These are phyloP conservation scores for Paracamarosporium sp. DNA, from an alignment of 2,329 filamentous ascomycete genomes.

Conservation along the genomic window DNA sequence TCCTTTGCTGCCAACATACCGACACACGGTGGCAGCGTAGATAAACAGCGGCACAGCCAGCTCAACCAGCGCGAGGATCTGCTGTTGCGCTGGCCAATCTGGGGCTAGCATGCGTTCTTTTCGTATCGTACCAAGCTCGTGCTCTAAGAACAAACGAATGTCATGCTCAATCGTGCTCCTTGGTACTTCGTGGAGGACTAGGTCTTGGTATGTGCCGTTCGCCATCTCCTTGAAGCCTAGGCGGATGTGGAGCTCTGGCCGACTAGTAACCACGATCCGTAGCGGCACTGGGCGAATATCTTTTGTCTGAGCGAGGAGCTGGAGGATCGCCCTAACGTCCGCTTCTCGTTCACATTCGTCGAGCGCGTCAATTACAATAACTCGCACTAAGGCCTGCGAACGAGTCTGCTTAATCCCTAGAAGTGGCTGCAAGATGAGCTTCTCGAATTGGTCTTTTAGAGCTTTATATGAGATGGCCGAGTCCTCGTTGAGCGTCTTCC, in stretches of 20 bases:
- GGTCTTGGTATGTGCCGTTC: constrained; percentile 22
- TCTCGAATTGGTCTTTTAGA: constrained; percentile 19
- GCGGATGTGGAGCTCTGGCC: constrained; percentile 26
- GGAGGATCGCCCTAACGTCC: constrained; percentile 19
- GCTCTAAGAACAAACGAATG: constrained; percentile 24
- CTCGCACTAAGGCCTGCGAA: not conserved
- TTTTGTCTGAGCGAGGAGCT: constrained; percentile 15
- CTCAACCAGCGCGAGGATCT: constrained; percentile 31
- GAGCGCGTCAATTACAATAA: constrained; percentile 34
- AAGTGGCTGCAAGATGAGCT: constrained; percentile 16
- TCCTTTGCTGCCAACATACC: constrained; percentile 25
- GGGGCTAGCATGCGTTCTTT: constrained; percentile 18
- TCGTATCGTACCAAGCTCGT: constrained; percentile 25
- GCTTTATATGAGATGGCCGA: constrained; percentile 9
- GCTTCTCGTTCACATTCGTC: constrained; percentile 36
- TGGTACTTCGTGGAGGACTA: constrained; percentile 27
- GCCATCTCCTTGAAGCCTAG: constrained; percentile 27
- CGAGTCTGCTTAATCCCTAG: not conserved
- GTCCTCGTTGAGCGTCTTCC: constrained; percentile 18
- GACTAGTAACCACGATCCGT: constrained; percentile 23
- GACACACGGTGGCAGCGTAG: constrained; percentile 35
- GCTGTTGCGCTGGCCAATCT: constrained; percentile 30
- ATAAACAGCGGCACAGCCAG: constrained; percentile 43
- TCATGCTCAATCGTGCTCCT: constrained; percentile 26
- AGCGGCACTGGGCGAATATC: constrained; percentile 16